Percentiles rank a stretch among this genome's conserved stretches.
Evolutionary conservation across 176 grass and related monocot genomes (phyloP).

Genomic region (Microstegium vimineum): DNA sequence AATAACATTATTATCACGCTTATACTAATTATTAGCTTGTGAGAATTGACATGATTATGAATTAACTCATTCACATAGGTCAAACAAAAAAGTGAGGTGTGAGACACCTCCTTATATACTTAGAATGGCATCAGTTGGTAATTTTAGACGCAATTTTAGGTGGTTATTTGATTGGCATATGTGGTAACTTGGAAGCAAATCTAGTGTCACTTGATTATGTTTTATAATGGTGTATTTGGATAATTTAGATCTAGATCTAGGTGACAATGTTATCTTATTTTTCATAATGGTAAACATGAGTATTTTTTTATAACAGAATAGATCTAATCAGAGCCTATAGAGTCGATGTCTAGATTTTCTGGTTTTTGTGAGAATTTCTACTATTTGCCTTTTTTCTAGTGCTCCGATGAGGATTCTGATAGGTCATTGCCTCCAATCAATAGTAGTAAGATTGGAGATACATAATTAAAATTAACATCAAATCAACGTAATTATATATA

Average conservation of each 20-base stretch:
- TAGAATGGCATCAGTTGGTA: too few relatives aligned
- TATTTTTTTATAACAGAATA: background rate
- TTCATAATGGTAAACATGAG: background rate
- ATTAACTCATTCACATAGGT: too few relatives aligned
- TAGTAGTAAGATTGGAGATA: background rate
- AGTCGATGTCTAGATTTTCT: background rate
- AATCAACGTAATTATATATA: background rate
- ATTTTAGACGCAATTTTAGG: too few relatives aligned
- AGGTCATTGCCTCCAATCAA: too few relatives aligned
- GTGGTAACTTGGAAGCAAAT: too few relatives aligned
- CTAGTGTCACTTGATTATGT: too few relatives aligned
- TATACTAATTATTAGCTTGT: too few relatives aligned
- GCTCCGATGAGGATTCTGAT: background rate
- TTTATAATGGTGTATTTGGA: background rate
- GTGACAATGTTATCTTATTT: background rate
- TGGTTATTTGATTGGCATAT: too few relatives aligned
- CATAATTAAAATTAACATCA: background rate
- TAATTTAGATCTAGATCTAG: background rate
- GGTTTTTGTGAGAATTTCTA: background rate
- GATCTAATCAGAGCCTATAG: background rate
- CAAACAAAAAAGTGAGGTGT: too few relatives aligned
- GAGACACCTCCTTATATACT: too few relatives aligned
- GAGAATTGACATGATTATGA: too few relatives aligned
- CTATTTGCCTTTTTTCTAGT: background rate
- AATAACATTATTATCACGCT: too few relatives aligned